Evolutionary conservation across 345 rosid genomes (phyloP).

Genomic region (Salix arbutifolia): DNA sequence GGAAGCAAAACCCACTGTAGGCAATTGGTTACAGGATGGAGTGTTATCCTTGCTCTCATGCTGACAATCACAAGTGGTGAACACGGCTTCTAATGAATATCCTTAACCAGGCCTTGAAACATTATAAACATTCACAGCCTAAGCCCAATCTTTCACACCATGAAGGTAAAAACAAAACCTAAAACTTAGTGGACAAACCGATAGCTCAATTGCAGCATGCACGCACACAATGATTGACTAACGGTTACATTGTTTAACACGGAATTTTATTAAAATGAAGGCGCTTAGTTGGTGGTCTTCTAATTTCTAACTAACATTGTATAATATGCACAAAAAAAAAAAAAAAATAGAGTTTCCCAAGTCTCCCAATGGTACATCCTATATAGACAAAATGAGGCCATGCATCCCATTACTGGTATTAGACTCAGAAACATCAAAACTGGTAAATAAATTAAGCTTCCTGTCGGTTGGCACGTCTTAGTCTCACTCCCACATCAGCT

Average conservation of each 20-base stretch:
- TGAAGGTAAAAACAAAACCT: too few relatives aligned
- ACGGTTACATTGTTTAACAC: neutral
- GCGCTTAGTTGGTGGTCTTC: neutral
- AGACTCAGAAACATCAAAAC: neutral
- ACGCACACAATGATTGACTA: too few relatives aligned
- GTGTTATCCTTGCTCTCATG: neutral
- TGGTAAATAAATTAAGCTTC: constrained; percentile 17
- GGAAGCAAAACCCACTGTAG: too few relatives aligned
- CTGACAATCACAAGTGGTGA: neutral
- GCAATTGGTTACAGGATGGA: too few relatives aligned
- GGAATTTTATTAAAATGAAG: neutral
- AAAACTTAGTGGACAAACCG: neutral
- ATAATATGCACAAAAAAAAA: constrained; percentile 12
- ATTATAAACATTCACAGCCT: neutral
- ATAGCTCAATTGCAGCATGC: too few relatives aligned
- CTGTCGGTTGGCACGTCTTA: constrained; percentile 45
- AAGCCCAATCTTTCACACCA: neutral
- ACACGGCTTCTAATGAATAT: neutral
- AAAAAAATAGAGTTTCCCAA: neutral
- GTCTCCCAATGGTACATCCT: neutral
- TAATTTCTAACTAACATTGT: constrained; percentile 5
- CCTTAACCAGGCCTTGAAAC: too few relatives aligned
- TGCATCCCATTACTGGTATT: neutral
- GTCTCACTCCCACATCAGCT: constrained; percentile 53
- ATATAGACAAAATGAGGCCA: neutral